Conservation (phyloP, 257 asterid species). For the Solanum stenotomum region DNA sequence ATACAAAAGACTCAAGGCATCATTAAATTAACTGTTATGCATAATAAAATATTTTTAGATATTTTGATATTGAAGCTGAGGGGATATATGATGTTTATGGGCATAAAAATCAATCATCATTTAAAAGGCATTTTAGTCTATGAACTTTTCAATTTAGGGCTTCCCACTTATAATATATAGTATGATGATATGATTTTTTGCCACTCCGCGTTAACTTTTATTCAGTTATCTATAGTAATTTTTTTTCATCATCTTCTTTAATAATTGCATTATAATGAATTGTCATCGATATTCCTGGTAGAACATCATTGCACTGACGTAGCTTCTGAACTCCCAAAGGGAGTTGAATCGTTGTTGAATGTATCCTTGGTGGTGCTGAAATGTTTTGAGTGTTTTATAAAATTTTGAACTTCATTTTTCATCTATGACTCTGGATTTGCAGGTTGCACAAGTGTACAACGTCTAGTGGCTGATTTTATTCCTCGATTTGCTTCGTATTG, state of each 20-base stretch:
- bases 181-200: not conserved
- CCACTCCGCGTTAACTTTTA: not conserved
- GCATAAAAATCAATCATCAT: not conserved
- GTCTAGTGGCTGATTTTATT: constrained; percentile 60
- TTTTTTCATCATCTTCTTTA: not conserved
- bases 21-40: not conserved
- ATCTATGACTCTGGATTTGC: constrained; percentile 12
- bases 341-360: not conserved
- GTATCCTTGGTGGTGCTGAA: not conserved
- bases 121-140: not conserved
- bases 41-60: not conserved
- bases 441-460: constrained; percentile 67
- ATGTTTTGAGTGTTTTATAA: not conserved
- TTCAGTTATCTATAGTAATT: not conserved
- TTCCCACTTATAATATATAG: not conserved
- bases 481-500: constrained; percentile 73
- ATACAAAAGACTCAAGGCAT: not conserved
- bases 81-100: not conserved
- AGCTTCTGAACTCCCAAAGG: not conserved
- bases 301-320: not conserved
- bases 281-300: not conserved
- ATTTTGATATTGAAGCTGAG: not conserved
- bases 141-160: not conserved
- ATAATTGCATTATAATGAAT: not conserved
- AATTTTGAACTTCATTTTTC: not conserved